Base-by-base conservation (phyloP, 1,139 yeast genomes). In the Kurtzmaniella quercitrusa region DNA sequence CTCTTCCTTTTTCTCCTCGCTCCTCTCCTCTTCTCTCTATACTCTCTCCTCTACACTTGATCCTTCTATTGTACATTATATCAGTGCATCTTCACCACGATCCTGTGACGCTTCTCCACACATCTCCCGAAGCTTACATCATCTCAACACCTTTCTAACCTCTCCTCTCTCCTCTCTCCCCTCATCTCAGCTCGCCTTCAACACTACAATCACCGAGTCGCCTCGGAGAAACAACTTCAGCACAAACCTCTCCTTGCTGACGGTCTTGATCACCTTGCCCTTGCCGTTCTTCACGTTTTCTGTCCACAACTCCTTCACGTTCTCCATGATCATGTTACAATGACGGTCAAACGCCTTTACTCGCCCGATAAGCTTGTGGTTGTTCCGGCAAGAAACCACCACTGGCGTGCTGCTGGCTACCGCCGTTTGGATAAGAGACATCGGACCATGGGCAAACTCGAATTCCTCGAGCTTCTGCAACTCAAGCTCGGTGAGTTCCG, bases 271-370 rank as follows among this genome's bases (percentile, higher is more conserved):
- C 53, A 79, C 81, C 56, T 85, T 85, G 1, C 93, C 91, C 54
- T 82, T 82, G 41, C 76, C 66, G 47, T 76, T 81, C 55, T 79
- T 72, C 31, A 85, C 78, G 1, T 72, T 70, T 55, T 89, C 96
- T 0, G 87, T 81, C 96, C 96, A 89, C 55, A 89, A 69, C 59
- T 93, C 98, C 60, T 87, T 89, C 37, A 93, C 98, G 56, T 90
- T 89, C 57, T 89, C 97, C 52, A 93, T 68, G 8, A 93, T 84
- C 85, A 93, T 80, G 62, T 93, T 93, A 50, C 96, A 85, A 63
- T 93, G 99, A 57, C 97, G 82, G 61, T 93, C 99, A 61, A 90
- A 94, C 0, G 98, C 98, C 59, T 87, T 86, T 41, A 93, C 94
- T 52, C 87, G 81, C 1, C 93, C 97, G 24, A 93, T 77, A 39